Evolutionary conservation across 2,329 filamentous ascomycete genomes (phyloP).

Genomic region (Penicillium glabrum): DNA sequence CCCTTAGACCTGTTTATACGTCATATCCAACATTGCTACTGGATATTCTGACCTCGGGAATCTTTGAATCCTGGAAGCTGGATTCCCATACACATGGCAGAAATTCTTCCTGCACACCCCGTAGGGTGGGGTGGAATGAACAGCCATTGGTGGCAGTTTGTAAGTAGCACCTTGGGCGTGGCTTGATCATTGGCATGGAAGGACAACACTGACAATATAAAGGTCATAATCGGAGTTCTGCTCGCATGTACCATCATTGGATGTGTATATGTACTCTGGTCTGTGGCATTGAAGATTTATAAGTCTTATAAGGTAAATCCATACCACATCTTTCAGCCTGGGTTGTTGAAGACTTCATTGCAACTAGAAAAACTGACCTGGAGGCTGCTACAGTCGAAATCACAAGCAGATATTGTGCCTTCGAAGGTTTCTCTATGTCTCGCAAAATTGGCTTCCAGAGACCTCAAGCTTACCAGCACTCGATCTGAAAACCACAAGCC

Average conservation of each 20-base stretch:
- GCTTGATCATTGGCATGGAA: neutral
- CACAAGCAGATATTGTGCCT: constrained; percentile 24
- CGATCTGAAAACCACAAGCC: constrained; percentile 24
- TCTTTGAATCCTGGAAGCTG: neutral
- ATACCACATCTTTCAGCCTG: neutral
- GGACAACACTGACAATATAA: constrained; percentile 12
- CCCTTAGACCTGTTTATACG: neutral
- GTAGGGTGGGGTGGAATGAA: constrained; percentile 39
- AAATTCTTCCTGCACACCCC: constrained; percentile 28
- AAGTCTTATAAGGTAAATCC: constrained; percentile 30
- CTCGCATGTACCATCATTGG: constrained; percentile 31
- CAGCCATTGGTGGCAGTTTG: constrained; percentile 45
- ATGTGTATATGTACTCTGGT: constrained; percentile 30
- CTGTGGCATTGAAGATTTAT: constrained; percentile 19
- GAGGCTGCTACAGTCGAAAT: constrained; percentile 22
- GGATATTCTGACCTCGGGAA: neutral
- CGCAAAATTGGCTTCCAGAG: constrained; percentile 19
- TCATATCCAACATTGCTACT: neutral
- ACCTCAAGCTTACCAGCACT: constrained; percentile 21
- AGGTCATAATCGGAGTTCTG: constrained; percentile 39
- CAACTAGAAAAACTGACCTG: neutral
- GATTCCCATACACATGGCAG: neutral
- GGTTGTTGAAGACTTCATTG: neutral
- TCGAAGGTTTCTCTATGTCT: constrained; percentile 23
- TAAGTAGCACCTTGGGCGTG: constrained; percentile 21